phyloP scores from a whole-genome alignment of 2,329 filamentous ascomycete genomes.

The Fusarium setosum region DNA sequence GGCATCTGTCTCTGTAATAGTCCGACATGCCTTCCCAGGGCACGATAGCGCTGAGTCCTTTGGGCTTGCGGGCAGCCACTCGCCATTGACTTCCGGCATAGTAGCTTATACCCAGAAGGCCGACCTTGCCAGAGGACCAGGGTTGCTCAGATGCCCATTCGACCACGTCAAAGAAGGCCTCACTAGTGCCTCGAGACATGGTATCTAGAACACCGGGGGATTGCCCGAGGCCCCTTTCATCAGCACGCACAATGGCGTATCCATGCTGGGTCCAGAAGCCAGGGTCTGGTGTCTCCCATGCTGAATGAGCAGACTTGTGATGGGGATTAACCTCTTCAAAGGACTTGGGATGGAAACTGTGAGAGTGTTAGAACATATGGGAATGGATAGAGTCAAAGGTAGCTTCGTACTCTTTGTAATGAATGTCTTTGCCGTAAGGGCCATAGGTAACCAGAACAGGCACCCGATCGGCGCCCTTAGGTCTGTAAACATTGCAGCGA shows the following conservation, averaged over 20 bases:
- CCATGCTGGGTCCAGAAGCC: slow-evolving; percentile 65
- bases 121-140: slow-evolving; percentile 62
- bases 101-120: slow-evolving; percentile 60
- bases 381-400: fast-evolving
- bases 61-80: slow-evolving; percentile 58
- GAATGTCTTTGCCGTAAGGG: slow-evolving; percentile 80
- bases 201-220: slow-evolving; percentile 59
- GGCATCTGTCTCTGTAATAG: slow-evolving; percentile 66
- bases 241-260: slow-evolving; percentile 66
- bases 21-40: slow-evolving; percentile 66
- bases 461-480: slow-evolving; percentile 42
- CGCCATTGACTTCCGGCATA: slow-evolving; percentile 61
- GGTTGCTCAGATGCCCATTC: slow-evolving; percentile 59
- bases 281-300: slow-evolving; percentile 70
- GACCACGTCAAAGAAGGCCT: slow-evolving; percentile 61
- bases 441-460: slow-evolving; percentile 79
- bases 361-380: not conserved
- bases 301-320: slow-evolving; percentile 64
- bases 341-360: slow-evolving; percentile 52
- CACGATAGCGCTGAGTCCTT: slow-evolving; percentile 59
- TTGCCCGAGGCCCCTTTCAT: slow-evolving; percentile 61
- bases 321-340: slow-evolving; percentile 63
- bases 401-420: slow-evolving; percentile 61
- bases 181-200: slow-evolving; percentile 60
- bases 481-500: slow-evolving; percentile 53